Conservation (phyloP, 768 basidiomycete species). For the Agaricus blazei region DNA sequence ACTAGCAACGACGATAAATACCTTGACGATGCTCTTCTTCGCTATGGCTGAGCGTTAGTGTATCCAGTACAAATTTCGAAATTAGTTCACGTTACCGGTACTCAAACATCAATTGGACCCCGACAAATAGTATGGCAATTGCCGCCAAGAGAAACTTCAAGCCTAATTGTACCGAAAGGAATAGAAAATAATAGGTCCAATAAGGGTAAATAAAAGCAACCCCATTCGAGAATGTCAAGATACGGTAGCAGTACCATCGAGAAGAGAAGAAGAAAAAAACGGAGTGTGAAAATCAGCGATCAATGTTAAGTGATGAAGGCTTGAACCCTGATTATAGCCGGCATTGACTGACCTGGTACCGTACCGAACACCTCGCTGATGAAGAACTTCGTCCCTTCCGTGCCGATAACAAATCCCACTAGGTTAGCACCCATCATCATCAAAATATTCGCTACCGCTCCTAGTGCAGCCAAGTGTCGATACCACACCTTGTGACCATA, state of each 20-base stretch:
- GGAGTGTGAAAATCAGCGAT: background rate
- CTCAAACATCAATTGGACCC: constrained; percentile 92
- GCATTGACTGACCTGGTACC: constrained; percentile 47
- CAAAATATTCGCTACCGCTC: constrained; percentile 78
- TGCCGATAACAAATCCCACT: constrained; percentile 90
- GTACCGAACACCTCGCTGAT: constrained; percentile 55
- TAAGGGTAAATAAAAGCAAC: too few species aligned
- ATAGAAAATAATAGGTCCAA: too few species aligned
- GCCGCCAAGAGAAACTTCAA: constrained; percentile 58
- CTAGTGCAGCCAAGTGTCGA: constrained; percentile 77
- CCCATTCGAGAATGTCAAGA: background rate
- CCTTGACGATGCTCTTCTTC: constrained; percentile 19
- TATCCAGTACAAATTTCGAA: background rate
- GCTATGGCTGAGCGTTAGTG: background rate
- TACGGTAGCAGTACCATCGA: background rate
- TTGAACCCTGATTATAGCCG: background rate
- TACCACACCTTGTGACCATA: constrained; percentile 73
- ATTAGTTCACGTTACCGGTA: constrained; percentile 58
- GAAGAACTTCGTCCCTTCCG: constrained; percentile 74
- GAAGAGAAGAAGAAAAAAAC: background rate
- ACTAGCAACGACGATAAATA: constrained; percentile 46
- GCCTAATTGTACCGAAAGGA: constrained; percentile 33
- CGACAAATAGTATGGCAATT: constrained; percentile 68
- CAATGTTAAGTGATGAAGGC: background rate
- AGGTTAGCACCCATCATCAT: constrained; percentile 93